Percentiles rank a stretch among this genome's conserved stretches.
Evolutionary conservation across 345 rosid species (phyloP).

Genomic region (Brassica incana): DNA sequence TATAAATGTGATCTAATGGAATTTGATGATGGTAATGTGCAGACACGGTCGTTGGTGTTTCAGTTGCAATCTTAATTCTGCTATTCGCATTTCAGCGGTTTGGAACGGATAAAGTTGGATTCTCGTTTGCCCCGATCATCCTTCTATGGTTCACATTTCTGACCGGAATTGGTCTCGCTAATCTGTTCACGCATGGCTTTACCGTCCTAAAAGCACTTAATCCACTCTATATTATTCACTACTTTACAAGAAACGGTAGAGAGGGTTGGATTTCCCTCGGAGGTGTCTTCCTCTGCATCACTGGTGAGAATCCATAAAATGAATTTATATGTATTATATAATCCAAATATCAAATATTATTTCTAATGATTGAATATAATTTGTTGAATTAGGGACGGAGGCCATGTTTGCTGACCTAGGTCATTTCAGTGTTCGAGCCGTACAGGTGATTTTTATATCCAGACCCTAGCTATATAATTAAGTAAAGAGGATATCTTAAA

Average conservation of each 20-base stretch:
- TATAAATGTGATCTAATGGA: background rate
- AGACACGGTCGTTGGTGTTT: slow-evolving; percentile 68
- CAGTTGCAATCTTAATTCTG: slow-evolving; percentile 53
- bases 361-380: background rate
- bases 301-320: slow-evolving; percentile 46
- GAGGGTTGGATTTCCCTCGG: slow-evolving; percentile 69
- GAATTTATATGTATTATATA: background rate
- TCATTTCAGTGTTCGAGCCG: slow-evolving; percentile 71
- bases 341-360: background rate
- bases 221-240: slow-evolving; percentile 55
- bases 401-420: slow-evolving; percentile 93
- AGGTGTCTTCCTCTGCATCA: slow-evolving; percentile 66
- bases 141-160: slow-evolving; percentile 58
- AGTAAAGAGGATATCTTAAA: background rate
- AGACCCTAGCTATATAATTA: background rate
- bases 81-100: slow-evolving; percentile 57
- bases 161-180: slow-evolving; percentile 61
- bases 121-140: slow-evolving; percentile 66
- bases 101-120: slow-evolving; percentile 80
- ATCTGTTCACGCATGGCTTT: slow-evolving; percentile 56
- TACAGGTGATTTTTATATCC: slow-evolving; percentile 47
- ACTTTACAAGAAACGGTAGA: slow-evolving; percentile 56
- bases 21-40: slow-evolving; percentile 11
- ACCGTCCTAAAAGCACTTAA: slow-evolving; percentile 65
- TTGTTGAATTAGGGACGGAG: slow-evolving; percentile 56